These are phyloP conservation scores for Pisolithus thermaeus DNA, from an alignment of 1,284 basidiomycete genomes.

Conservation along the genomic window DNA sequence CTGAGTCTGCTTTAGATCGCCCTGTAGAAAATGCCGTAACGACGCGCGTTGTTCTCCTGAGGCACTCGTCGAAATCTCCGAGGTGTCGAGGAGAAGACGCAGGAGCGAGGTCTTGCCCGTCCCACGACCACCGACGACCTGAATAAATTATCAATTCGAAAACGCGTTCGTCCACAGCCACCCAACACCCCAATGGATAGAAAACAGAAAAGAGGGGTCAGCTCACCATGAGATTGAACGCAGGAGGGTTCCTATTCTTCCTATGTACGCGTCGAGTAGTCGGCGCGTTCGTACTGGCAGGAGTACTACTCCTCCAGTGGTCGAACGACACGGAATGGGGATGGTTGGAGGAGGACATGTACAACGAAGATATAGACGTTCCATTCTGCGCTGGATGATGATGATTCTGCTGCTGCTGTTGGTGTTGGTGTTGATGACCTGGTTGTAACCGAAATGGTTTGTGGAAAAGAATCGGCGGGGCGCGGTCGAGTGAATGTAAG, in stretches of 20 bases:
- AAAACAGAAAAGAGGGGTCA: not conserved
- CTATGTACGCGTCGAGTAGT: conserved; percentile 49
- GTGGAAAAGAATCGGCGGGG: conserved; percentile 62
- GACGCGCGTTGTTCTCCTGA: conserved; percentile 62
- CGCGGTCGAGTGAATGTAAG: conserved; percentile 42
- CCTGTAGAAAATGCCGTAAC: conserved; percentile 55
- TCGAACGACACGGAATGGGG: conserved; percentile 54
- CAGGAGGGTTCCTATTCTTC: conserved; percentile 58
- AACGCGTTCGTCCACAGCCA: not conserved
- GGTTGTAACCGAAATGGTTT: conserved; percentile 57
- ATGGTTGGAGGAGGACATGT: conserved; percentile 41
- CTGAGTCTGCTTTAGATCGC: conserved; percentile 51
- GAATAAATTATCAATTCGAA: not conserved
- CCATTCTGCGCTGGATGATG: conserved; percentile 33
- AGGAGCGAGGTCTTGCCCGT: conserved; percentile 75
- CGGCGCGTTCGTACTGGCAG: conserved; percentile 31
- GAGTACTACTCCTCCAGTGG: conserved; percentile 35
- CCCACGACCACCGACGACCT: conserved; percentile 75
- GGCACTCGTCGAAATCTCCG: conserved; percentile 67
- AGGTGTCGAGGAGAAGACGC: conserved; percentile 65
- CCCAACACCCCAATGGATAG: not conserved
- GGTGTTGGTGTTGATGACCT: conserved; percentile 23
- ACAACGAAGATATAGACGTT: conserved; percentile 59
- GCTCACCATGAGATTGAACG: conserved; percentile 77
- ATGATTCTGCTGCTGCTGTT: too few relatives aligned